Conservation (phyloP, 2,329 filamentous ascomycete genomes). For the Neonectria punicea region DNA sequence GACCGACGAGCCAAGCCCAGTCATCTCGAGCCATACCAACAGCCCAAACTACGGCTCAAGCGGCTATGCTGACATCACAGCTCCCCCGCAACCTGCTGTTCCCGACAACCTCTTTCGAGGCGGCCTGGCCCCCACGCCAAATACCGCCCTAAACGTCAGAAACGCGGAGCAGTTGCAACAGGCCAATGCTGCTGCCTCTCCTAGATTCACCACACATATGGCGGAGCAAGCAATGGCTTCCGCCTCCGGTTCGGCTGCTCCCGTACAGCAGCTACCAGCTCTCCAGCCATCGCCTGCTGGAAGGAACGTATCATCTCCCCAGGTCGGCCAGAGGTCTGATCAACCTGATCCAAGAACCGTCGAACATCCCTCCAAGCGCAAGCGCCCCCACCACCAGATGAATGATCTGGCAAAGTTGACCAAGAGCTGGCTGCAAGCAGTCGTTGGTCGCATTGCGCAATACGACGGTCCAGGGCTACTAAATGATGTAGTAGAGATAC, state of each 20-base stretch:
- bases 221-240: slow-evolving; percentile 6
- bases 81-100: slow-evolving; percentile 16
- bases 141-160: background rate
- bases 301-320: background rate
- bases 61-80: slow-evolving; percentile 21
- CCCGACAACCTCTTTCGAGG: slow-evolving; percentile 24
- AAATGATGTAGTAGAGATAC: slow-evolving; percentile 52
- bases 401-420: background rate
- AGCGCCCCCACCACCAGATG: slow-evolving; percentile 20
- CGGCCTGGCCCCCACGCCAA: slow-evolving; percentile 2
- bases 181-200: background rate
- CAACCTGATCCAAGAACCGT: background rate
- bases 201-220: background rate
- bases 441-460: slow-evolving; percentile 38
- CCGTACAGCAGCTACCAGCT: slow-evolving; percentile 2
- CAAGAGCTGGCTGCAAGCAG: slow-evolving; percentile 17
- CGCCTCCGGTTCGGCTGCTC: background rate
- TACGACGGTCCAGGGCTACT: slow-evolving; percentile 25
- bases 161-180: background rate
- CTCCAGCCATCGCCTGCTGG: background rate
- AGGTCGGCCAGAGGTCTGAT: background rate
- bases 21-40: slow-evolving; percentile 47
- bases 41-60: slow-evolving; percentile 45
- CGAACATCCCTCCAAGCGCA: slow-evolving; percentile 28
- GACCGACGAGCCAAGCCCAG: slow-evolving; percentile 68